phyloP scores from a whole-genome alignment of 331 rosid genomes.

The Dryas integrifolia region DNA sequence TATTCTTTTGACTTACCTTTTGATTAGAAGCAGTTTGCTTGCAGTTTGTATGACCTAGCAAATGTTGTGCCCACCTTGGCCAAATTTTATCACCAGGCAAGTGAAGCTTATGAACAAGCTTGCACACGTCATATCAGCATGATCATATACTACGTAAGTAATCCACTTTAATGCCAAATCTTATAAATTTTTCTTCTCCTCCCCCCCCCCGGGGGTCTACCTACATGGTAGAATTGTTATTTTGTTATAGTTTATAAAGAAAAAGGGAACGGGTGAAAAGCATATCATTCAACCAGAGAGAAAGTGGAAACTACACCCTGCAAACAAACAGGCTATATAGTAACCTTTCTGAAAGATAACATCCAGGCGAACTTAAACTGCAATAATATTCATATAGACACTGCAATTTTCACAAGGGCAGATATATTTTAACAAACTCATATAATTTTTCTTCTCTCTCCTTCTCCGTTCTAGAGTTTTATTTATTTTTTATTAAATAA shows the following conservation, averaged over 20 bases:
- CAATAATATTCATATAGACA: not conserved
- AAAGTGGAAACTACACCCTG: not conserved
- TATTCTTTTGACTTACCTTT: constrained; percentile 14
- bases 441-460: not conserved
- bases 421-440: not conserved
- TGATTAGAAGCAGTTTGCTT: constrained; percentile 22
- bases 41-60: constrained; percentile 96
- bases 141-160: constrained; percentile 82
- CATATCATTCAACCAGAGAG: constrained; percentile 1
- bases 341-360: too few relatives aligned
- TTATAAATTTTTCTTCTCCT: not conserved
- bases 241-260: not conserved
- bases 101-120: constrained; percentile 95
- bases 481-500: too few relatives aligned
- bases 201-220: not conserved
- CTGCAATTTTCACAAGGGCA: not conserved
- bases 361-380: not conserved
- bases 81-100: constrained; percentile 97
- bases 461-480: too few relatives aligned
- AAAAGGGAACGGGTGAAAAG: not conserved
- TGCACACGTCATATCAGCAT: constrained; percentile 87
- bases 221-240: not conserved
- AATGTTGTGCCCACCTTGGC: constrained; percentile 95
- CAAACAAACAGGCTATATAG: too few relatives aligned
- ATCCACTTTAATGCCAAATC: not conserved